Conservation (phyloP, 108 stramenopile species). For the Seminavis robusta region DNA sequence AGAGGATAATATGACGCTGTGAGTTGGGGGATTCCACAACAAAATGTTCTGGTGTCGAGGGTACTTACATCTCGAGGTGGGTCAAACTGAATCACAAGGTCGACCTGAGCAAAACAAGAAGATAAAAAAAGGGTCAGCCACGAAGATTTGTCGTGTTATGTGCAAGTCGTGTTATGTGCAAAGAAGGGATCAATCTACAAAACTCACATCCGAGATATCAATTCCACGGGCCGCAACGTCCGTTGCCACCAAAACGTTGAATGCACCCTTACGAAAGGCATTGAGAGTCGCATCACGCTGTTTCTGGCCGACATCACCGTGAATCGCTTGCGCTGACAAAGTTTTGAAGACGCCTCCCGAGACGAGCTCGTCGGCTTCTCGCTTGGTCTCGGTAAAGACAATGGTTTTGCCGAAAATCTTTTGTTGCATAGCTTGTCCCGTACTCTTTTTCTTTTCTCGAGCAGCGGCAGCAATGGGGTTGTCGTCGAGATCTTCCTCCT, state of each 20-base stretch:
- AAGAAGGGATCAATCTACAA: too few relatives aligned
- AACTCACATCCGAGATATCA: too few relatives aligned
- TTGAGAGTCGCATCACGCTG: constrained; percentile 96
- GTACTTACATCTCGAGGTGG: constrained; percentile 94
- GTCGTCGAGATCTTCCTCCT: constrained; percentile 55
- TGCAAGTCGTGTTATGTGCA: too few relatives aligned
- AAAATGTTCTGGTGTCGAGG: too few relatives aligned
- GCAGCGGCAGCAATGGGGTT: constrained; percentile 91
- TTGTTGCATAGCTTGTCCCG: too few relatives aligned
- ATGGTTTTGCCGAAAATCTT: constrained; percentile 97
- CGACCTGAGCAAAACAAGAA: too few relatives aligned
- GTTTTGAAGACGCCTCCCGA: constrained; percentile 87
- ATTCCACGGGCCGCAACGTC: constrained; percentile 99
- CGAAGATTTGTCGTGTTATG: constrained; percentile 99
- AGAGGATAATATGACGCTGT: too few relatives aligned
- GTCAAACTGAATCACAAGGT: constrained; percentile 93
- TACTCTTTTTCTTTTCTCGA: constrained; percentile 55
- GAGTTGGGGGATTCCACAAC: too few relatives aligned
- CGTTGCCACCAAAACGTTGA: constrained; percentile 98
- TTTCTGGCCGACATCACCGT: constrained; percentile 99
- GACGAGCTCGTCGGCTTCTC: constrained; percentile 88
- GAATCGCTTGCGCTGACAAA: constrained; percentile 89
- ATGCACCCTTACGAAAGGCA: constrained; percentile 91
- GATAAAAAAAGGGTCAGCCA: too few relatives aligned
- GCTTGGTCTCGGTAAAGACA: constrained; percentile 97